phyloP scores from a whole-genome alignment of 83 land plant genomes.

The Isoetes engelmannii region DNA sequence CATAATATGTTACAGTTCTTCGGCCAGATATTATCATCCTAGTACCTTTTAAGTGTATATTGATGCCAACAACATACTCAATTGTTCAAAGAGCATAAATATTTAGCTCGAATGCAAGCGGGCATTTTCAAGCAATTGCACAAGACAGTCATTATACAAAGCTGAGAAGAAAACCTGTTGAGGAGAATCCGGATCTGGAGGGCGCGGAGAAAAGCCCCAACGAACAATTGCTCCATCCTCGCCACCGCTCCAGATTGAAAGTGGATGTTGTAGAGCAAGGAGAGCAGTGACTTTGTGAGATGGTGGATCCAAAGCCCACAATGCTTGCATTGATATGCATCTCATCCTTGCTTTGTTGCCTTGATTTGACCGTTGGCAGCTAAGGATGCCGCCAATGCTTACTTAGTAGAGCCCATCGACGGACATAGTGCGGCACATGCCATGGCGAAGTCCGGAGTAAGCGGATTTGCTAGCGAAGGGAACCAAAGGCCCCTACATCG shows the following conservation, averaged over 20 bases:
- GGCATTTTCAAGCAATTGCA: neutral
- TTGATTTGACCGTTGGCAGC: too few relatives aligned
- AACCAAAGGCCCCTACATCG: too few relatives aligned
- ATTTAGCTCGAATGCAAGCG: neutral
- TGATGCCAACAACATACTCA: too few relatives aligned
- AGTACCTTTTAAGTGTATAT: too few relatives aligned
- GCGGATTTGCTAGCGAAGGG: too few relatives aligned
- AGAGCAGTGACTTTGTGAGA: conserved; percentile 5
- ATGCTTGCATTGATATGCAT: too few relatives aligned
- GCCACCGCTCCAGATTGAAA: conserved; percentile 28
- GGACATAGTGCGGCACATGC: too few relatives aligned
- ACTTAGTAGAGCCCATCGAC: too few relatives aligned
- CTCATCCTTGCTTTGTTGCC: too few relatives aligned
- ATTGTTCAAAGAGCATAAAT: neutral
- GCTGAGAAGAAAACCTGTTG: conserved; percentile 1
- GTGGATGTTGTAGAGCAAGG: conserved; percentile 6
- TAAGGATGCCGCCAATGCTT: too few relatives aligned
- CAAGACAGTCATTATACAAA: neutral
- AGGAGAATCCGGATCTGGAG: neutral
- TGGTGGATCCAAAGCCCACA: too few relatives aligned
- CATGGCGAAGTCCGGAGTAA: too few relatives aligned
- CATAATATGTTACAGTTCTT: neutral
- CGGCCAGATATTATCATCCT: neutral
- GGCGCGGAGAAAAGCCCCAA: conserved; percentile 11
- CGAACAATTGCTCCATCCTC: conserved; percentile 17